Evolutionary conservation across 2,329 filamentous ascomycete genomes (phyloP), one percentile per base, ranked within the genome.

Genomic region (Leptographium lundbergii): DNA sequence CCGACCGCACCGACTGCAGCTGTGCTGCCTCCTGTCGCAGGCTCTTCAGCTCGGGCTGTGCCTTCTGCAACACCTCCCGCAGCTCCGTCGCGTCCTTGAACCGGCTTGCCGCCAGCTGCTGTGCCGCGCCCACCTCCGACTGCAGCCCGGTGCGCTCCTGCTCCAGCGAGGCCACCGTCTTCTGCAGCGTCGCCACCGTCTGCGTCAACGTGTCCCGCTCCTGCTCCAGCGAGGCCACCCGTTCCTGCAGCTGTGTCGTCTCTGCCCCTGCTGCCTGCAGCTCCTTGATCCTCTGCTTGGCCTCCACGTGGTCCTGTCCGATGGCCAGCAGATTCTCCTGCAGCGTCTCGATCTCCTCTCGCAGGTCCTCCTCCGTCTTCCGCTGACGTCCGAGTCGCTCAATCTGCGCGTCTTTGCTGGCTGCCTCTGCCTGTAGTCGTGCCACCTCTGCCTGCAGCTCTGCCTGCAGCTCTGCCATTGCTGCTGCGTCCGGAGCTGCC

Each of bases 11-110:
- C 0, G 76, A 77, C 70, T 90, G 91, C 39, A 97, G 77, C 48
- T 85, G 81, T 0, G 82, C 81, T 34, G 88, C 85, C 66, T 97
- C 91, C 55, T 86, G 83, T 9, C 89, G 84, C 24, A 97, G 77
- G 52, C 76, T 85, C 69, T 86, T 87, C 27, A 97, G 75, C 71
- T 99, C 92, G 0, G 90, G 88, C 67, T 96, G 91, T 0, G 88
- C 81, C 69, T 94, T 95, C 64, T 91, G 86, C 34, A 96, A 72
- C 2, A 91, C 77, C 62, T 92, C 88, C 24, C 86, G 81, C 53
- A 96, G 75, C 32, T 95, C 88, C 0, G 85, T 86, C 1, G 96
- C 75, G 61, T 97, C 91, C 70, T 91, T 95, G 75, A 91, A 97
- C 34, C 94, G 81, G 19, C 82, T 87, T 61, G 95, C 86, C 0